phyloP scores from a whole-genome alignment of 2,329 filamentous ascomycete genomes.

The Penicillium sp. region DNA sequence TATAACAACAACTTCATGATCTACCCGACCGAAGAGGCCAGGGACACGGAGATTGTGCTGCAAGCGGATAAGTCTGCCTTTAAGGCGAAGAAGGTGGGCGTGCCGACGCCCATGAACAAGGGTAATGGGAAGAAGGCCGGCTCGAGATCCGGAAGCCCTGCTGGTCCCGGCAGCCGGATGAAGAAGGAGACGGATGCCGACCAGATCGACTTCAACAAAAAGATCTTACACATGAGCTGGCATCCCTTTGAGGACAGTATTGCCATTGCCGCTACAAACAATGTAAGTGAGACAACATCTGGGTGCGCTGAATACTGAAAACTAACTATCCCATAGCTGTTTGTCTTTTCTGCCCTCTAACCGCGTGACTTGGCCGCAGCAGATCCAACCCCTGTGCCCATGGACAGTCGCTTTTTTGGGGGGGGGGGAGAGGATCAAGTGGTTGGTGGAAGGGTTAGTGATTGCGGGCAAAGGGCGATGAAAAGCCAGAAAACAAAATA shows the following conservation, averaged over 20 bases:
- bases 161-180: slow-evolving; percentile 86
- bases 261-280: slow-evolving; percentile 98
- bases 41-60: slow-evolving; percentile 93
- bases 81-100: slow-evolving; percentile 99
- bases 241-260: slow-evolving; percentile 99
- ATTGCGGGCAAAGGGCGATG: slow-evolving; percentile 9
- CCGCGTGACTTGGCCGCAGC: slow-evolving; percentile 7
- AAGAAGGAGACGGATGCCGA: slow-evolving; percentile 98
- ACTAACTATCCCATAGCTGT: slow-evolving; percentile 50
- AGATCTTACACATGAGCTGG: slow-evolving; percentile 99
- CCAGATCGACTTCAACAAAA: slow-evolving; percentile 99
- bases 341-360: slow-evolving; percentile 71
- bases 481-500: slow-evolving; percentile 14
- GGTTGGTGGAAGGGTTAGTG: slow-evolving; percentile 15
- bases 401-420: slow-evolving; percentile 24
- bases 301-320: slow-evolving; percentile 6
- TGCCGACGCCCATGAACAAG: slow-evolving; percentile 94
- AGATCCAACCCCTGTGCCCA: slow-evolving; percentile 19
- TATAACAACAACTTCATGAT: slow-evolving; percentile 99
- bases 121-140: slow-evolving; percentile 73
- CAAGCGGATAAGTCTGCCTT: slow-evolving; percentile 98
- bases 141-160: slow-evolving; percentile 82
- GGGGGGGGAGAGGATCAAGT: slow-evolving; percentile 15
- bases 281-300: slow-evolving; percentile 60
- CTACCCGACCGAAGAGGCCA: slow-evolving; percentile 90